These are phyloP conservation scores for Hyaloscypha variabilis DNA, from an alignment of 495 filamentous ascomycete species.

Conservation along the genomic window DNA sequence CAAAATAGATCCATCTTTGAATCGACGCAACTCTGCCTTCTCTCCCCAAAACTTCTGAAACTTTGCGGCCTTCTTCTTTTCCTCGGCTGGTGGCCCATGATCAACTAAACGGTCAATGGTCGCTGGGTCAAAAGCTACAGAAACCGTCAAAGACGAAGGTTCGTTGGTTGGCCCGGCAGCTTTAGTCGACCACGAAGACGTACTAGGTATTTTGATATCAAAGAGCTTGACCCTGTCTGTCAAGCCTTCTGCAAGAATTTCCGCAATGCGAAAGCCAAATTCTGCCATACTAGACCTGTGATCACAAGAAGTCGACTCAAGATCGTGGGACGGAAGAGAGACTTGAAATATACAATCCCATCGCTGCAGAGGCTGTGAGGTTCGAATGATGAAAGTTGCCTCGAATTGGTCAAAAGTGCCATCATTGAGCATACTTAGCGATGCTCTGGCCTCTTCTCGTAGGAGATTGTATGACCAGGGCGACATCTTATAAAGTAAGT, in stretches of 20 bases:
- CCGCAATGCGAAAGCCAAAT: conserved; percentile 48
- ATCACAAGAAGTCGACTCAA: conserved; percentile 9
- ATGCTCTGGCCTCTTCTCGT: conserved; percentile 70
- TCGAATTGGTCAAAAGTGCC: conserved; percentile 79
- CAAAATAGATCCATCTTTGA: conserved; percentile 71
- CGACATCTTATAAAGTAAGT: conserved; percentile 91
- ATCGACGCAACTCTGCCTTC: conserved; percentile 72
- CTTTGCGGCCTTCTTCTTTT: conserved; percentile 65
- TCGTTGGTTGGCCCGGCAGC: conserved; percentile 30
- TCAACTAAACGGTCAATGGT: conserved; percentile 77
- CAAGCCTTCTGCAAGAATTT: conserved; percentile 66
- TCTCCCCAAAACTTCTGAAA: conserved; percentile 80
- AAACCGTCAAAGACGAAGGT: conserved; percentile 53
- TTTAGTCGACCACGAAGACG: conserved; percentile 42
- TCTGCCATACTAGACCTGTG: conserved; percentile 29
- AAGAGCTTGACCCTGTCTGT: conserved; percentile 74
- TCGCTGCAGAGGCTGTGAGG: conserved; percentile 64
- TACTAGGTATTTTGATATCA: conserved; percentile 48
- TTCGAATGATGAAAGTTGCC: conserved; percentile 75
- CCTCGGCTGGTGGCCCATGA: conserved; percentile 81
- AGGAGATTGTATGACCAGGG: conserved; percentile 76
- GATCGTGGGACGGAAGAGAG: background rate
- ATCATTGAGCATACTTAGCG: conserved; percentile 73
- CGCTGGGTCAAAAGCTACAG: conserved; percentile 70
- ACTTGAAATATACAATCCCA: conserved; percentile 66